Evolutionary conservation across 1,284 basidiomycete species (phyloP), one percentile per base, ranked within the genome.

Genomic region (Polyporus tsugae): DNA sequence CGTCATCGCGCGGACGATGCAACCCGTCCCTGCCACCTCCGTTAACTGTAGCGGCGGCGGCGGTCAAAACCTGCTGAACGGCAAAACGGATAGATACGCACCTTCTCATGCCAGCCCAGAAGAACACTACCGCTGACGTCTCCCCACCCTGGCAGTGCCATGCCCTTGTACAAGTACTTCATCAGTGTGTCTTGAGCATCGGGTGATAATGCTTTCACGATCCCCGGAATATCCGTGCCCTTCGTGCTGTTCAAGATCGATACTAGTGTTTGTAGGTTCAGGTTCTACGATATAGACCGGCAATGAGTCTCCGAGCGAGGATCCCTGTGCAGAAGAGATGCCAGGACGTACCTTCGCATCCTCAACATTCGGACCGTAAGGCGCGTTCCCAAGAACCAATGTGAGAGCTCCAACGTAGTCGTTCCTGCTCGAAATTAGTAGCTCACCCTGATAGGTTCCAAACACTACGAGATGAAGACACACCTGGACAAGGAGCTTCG

Each of bases 81-180:
- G 55, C 33, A 7, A 55, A 4, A 35, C 13, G 41, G 9, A 62
- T n/a, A 25, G 36, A 60, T 58, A 60, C 62, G 46, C 67, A 96
- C 96, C 91, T 97, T 97, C 81, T 98, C 96, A 79, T 98, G 96
- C 96, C 96, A 99, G 29, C 90, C 92, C 33, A 99, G 84, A 62
- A 99, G 83, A 25, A 98, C 96, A 73, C 95, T 96, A 55, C 94
- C 94, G 74, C 90, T 93, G 73, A 94, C 89, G 77, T 95, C 95
- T 63, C 90, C 91, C 88, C 90, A 93, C 59, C 89, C 94, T 13
- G 92, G 90, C 84, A 90, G 86, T 6, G 85, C 94, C 94, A 95
- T 96, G 39, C 93, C 96, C 83, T 99, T 99, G 89, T 99, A 99
- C 33, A 99, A 83, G 78, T 98, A 99, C 80, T 98, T 98, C 97